phyloP scores from a whole-genome alignment of 2,329 filamentous ascomycete genomes.

The Venturiaceae sp. region DNA sequence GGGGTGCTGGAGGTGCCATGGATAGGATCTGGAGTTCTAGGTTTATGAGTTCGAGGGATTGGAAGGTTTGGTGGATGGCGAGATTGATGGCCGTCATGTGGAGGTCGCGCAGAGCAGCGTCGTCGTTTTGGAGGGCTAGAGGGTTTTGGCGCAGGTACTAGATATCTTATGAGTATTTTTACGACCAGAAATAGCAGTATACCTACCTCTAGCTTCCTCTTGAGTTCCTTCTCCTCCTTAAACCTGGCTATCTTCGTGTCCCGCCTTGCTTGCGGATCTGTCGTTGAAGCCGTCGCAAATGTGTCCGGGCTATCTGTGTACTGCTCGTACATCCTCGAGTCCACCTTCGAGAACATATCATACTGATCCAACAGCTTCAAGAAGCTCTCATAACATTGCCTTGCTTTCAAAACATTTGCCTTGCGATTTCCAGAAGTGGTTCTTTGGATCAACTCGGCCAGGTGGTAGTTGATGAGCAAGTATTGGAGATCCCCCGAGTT shows the following conservation, averaged over 20 bases:
- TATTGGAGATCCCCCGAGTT: conserved; percentile 75
- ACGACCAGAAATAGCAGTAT: conserved; percentile 3
- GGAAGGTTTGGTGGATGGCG: conserved; percentile 70
- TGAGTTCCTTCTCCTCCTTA: conserved; percentile 75
- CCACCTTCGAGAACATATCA: conserved; percentile 53
- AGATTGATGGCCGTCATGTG: conserved; percentile 68
- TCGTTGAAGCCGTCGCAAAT: conserved; percentile 62
- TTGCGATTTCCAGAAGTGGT: conserved; percentile 55
- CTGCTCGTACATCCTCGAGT: conserved; percentile 60
- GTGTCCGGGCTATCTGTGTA: conserved; percentile 63
- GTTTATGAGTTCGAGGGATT: conserved; percentile 76
- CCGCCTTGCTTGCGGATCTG: conserved; percentile 59
- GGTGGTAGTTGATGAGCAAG: conserved; percentile 64
- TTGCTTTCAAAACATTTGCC: conserved; percentile 50
- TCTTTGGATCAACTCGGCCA: conserved; percentile 71
- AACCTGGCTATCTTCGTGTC: conserved; percentile 82
- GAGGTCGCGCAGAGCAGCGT: conserved; percentile 70
- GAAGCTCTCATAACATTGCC: conserved; percentile 68
- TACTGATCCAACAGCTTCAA: conserved; percentile 71
- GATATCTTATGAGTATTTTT: conserved; percentile 16
- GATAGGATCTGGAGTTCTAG: conserved; percentile 78
- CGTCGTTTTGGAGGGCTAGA: conserved; percentile 59
- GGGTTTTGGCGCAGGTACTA: conserved; percentile 52
- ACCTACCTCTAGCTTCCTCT: conserved; percentile 65
- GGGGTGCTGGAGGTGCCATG: conserved; percentile 51